These are phyloP conservation scores for Penicillium sp. DNA, from an alignment of 2,329 filamentous ascomycete genomes.

Conservation along the genomic window DNA sequence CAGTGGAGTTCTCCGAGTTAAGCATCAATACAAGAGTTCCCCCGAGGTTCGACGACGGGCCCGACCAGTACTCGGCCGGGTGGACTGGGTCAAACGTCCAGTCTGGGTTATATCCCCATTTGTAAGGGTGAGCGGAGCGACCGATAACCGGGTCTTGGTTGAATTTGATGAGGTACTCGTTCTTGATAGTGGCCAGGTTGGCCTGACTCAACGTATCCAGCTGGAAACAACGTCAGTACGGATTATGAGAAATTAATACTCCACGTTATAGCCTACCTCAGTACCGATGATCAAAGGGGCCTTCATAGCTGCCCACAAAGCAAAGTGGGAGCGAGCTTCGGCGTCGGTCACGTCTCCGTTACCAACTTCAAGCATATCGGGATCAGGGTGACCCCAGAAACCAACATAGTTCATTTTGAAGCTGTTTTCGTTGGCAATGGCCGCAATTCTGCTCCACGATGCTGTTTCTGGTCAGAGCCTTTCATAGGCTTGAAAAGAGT, in stretches of 20 bases:
- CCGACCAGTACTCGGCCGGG: slow-evolving; percentile 39
- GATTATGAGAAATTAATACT: neutral
- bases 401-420: slow-evolving; percentile 46
- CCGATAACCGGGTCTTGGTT: slow-evolving; percentile 50
- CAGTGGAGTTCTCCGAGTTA: slow-evolving; percentile 26
- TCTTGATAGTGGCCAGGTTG: slow-evolving; percentile 45
- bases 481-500: neutral
- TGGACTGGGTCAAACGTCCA: slow-evolving; percentile 34
- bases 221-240: slow-evolving; percentile 10
- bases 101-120: slow-evolving; percentile 37
- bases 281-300: slow-evolving; percentile 52
- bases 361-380: slow-evolving; percentile 53
- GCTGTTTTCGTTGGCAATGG: slow-evolving; percentile 52
- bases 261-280: slow-evolving; percentile 14
- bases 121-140: slow-evolving; percentile 44
- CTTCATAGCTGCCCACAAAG: slow-evolving; percentile 54
- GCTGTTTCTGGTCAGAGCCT: slow-evolving; percentile 12
- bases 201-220: slow-evolving; percentile 37
- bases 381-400: slow-evolving; percentile 54
- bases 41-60: slow-evolving; percentile 26
- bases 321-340: slow-evolving; percentile 53
- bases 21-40: slow-evolving; percentile 35
- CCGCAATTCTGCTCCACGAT: slow-evolving; percentile 31
- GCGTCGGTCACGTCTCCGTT: slow-evolving; percentile 48
- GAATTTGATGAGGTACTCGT: slow-evolving; percentile 41